These are phyloP conservation scores for Aspergillus thermomutatus DNA, from an alignment of 2,329 filamentous ascomycete species.

Conservation along the genomic window DNA sequence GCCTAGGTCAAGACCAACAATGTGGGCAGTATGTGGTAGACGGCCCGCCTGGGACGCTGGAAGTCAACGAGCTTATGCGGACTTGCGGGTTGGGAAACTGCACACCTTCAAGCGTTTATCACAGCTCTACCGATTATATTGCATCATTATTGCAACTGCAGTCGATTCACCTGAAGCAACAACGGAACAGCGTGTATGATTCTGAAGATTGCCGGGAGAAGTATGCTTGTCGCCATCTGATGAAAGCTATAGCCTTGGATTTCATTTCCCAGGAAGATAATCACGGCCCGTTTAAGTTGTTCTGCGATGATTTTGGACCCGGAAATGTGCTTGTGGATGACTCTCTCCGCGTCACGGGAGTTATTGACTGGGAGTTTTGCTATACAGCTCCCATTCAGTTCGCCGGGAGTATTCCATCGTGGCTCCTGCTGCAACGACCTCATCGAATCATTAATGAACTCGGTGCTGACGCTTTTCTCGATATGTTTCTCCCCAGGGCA, in stretches of 20 bases:
- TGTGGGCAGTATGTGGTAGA: neutral
- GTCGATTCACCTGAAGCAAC: neutral
- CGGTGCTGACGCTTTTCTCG: neutral
- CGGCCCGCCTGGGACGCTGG: neutral
- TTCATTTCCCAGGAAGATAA: slow-evolving; percentile 1
- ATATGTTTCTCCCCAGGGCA: neutral
- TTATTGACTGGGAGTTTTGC: slow-evolving; percentile 31
- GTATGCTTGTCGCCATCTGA: slow-evolving; percentile 5
- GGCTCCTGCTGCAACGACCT: slow-evolving; percentile 9
- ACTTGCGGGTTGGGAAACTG: slow-evolving; percentile 1
- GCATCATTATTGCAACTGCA: slow-evolving; percentile 1
- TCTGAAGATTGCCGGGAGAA: slow-evolving; percentile 4
- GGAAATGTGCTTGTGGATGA: slow-evolving; percentile 24
- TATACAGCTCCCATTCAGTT: slow-evolving; percentile 20
- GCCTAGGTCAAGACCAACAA: neutral
- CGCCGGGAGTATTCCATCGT: slow-evolving; percentile 14
- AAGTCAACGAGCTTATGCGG: slow-evolving; percentile 5
- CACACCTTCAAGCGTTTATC: neutral
- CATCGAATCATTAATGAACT: neutral
- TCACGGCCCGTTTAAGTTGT: slow-evolving; percentile 20
- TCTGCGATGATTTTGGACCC: slow-evolving; percentile 26
- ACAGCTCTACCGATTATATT: slow-evolving; percentile 6
- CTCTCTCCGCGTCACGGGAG: slow-evolving; percentile 14
- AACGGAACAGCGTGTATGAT: slow-evolving; percentile 8
- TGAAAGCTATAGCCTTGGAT: slow-evolving; percentile 1